Evolutionary conservation across 2,329 filamentous ascomycete genomes (phyloP).

Genomic region (Fusarium piperis): DNA sequence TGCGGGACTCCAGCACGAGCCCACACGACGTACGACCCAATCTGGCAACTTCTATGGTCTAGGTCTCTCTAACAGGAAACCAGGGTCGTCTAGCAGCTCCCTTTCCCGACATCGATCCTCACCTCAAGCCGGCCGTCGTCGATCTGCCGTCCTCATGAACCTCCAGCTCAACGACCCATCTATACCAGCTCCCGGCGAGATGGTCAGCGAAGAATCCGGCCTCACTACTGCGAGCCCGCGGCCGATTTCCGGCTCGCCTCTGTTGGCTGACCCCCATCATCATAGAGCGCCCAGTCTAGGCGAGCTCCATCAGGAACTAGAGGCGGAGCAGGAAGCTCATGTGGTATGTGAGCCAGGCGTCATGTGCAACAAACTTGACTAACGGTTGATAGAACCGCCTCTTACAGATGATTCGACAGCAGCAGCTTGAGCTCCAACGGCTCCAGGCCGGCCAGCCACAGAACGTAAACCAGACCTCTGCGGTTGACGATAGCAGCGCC

Average conservation of each 20-base stretch:
- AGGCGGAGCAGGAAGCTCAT: conserved; percentile 82
- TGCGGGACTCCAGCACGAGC: conserved; percentile 75
- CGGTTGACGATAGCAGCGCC: conserved; percentile 58
- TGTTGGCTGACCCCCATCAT: conserved; percentile 66
- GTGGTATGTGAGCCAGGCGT: conserved; percentile 63
- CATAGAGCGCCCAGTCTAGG: conserved; percentile 76
- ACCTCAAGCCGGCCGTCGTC: conserved; percentile 65
- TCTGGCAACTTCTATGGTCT: background rate
- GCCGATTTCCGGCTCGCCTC: conserved; percentile 59
- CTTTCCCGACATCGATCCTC: conserved; percentile 54
- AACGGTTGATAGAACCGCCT: conserved; percentile 70
- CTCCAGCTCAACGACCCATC: conserved; percentile 77
- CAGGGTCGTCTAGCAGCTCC: conserved; percentile 65
- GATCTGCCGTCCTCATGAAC: conserved; percentile 77
- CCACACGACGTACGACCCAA: conserved; percentile 62
- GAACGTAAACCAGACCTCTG: conserved; percentile 45
- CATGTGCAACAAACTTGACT: conserved; percentile 9
- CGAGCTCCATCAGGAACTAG: conserved; percentile 81
- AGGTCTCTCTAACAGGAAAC: conserved; percentile 9
- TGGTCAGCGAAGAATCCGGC: conserved; percentile 59
- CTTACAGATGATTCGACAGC: conserved; percentile 78
- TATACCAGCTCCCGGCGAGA: conserved; percentile 74
- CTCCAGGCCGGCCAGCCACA: conserved; percentile 60
- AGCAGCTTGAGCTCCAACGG: conserved; percentile 75
- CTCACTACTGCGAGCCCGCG: conserved; percentile 53